Evolutionary conservation across 495 filamentous ascomycete species (phyloP).

Genomic region (Tetracladium setigerum): DNA sequence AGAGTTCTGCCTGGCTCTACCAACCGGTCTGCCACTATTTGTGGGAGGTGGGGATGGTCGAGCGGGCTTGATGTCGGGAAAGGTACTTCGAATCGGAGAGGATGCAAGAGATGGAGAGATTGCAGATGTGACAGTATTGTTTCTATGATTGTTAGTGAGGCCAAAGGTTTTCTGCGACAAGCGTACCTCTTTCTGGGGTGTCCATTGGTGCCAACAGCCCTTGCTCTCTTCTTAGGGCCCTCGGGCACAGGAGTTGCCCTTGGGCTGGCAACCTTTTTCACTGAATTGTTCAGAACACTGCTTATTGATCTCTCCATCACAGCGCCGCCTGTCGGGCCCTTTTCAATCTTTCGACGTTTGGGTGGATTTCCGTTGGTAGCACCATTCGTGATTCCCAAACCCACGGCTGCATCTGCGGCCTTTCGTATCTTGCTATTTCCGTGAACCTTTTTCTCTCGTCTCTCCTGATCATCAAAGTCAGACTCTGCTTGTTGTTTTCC

Average conservation of each 20-base stretch:
- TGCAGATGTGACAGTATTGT: slow-evolving; percentile 40
- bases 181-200: slow-evolving; percentile 66
- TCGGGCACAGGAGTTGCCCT: slow-evolving; percentile 58
- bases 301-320: slow-evolving; percentile 68
- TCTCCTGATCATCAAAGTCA: slow-evolving; percentile 66
- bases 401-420: slow-evolving; percentile 38
- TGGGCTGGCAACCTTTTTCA: slow-evolving; percentile 46
- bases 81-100: slow-evolving; percentile 60
- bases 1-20: slow-evolving; percentile 62
- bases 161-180: not conserved
- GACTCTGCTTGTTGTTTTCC: slow-evolving; percentile 62
- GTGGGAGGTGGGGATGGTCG: slow-evolving; percentile 36
- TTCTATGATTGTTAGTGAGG: slow-evolving; percentile 28
- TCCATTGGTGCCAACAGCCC: slow-evolving; percentile 42
- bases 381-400: slow-evolving; percentile 45
- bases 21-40: slow-evolving; percentile 43
- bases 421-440: slow-evolving; percentile 56
- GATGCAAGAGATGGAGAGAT: slow-evolving; percentile 65
- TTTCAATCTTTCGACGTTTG: slow-evolving; percentile 80
- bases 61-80: slow-evolving; percentile 41
- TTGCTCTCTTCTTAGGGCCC: slow-evolving; percentile 55
- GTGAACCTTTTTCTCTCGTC: slow-evolving; percentile 50
- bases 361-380: slow-evolving; percentile 37
- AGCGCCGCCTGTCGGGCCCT: slow-evolving; percentile 44
- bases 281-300: slow-evolving; percentile 43